These are phyloP conservation scores for Limtongia smithiae DNA, from an alignment of 805 yeast species.

Conservation along the genomic window DNA sequence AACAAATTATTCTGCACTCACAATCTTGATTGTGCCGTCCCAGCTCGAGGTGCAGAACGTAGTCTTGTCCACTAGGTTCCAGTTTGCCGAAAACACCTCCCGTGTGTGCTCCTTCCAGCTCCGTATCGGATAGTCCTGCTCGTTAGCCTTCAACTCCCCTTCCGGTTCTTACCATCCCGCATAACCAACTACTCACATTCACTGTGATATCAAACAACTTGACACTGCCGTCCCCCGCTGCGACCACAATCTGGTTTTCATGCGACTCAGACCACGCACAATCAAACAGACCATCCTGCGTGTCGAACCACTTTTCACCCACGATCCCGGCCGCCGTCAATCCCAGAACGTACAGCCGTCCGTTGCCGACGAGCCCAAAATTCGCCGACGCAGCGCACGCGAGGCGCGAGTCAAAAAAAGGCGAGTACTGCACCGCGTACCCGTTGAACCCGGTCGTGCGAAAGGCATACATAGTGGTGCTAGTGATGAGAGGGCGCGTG, in stretches of 20 bases:
- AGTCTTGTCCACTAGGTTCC: constrained; percentile 68
- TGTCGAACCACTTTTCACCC: constrained; percentile 54
- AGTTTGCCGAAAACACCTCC: constrained; percentile 69
- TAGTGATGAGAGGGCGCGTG: no score
- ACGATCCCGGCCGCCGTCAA: constrained; percentile 62
- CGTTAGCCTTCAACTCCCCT: neutral
- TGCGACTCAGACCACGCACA: constrained; percentile 86
- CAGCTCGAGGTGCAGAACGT: constrained; percentile 77
- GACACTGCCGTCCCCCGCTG: constrained; percentile 87
- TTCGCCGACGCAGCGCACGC: constrained; percentile 91
- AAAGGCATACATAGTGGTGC: constrained; percentile 17
- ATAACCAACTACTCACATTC: constrained; percentile 3
- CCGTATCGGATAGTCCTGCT: constrained; percentile 61
- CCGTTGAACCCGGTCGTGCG: constrained; percentile 69
- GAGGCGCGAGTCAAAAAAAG: constrained; percentile 81
- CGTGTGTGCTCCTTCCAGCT: constrained; percentile 72
- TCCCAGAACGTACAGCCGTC: constrained; percentile 66
- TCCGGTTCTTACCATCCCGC: no score
- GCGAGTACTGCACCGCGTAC: constrained; percentile 82
- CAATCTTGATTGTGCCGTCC: constrained; percentile 81
- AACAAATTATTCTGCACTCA: constrained; percentile 6
- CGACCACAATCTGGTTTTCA: constrained; percentile 77
- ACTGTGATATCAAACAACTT: constrained; percentile 71
- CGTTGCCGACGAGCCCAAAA: constrained; percentile 93
- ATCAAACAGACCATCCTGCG: constrained; percentile 91